Evolutionary conservation across 441 rosid species (phyloP), one percentile per base, ranked within the genome.

Genomic region (Aquilaria agallochum): DNA sequence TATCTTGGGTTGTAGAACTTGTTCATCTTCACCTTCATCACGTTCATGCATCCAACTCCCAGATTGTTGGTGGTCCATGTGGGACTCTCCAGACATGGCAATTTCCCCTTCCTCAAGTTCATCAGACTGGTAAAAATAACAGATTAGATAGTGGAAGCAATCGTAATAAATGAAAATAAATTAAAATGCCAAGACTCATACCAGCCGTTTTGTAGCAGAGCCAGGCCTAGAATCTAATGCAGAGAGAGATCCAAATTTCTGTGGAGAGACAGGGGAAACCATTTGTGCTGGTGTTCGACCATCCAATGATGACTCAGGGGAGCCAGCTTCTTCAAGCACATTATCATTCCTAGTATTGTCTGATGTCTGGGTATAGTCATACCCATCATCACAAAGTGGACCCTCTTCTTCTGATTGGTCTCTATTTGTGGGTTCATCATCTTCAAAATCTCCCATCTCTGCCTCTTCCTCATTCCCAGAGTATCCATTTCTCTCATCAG

Each of bases 21-120:
- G 99, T 67, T 95, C 98, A 58, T 92, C 98, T 79, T 92, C 99
- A 63, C 91, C 97, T 80, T 90, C 98, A 20, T 89, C 98, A 4
- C 92, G 96, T 52, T 90, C 98, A 72, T 87, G 97, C 59, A 81
- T 80, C 98, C 95, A 88, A 83, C 96, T 95, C 76, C 89, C 98
- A 68, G 99, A 95, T 68, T 83, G 97, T 73, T 84, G 97, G 74
- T 66, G 95, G 62, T 90, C 97, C 75, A 83, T 59, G 75, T 87
- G 97, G 76, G 99, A 90, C 72, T 92, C 98, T 76, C 88, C 96
- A 44, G 99, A 95, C 50, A 82, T 72, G 12, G 86, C 99, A 67
- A 95, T 89, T 78, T 95, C 99, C 61, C 99, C 99, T 67, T 95
- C 99, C 80, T 95, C 99, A 55, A 93, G 78, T 51, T 95, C 99